Evolutionary conservation across 2,329 filamentous ascomycete genomes (phyloP), one percentile per base, ranked within the genome.

Genomic region (Monosporascus cannonballus): DNA sequence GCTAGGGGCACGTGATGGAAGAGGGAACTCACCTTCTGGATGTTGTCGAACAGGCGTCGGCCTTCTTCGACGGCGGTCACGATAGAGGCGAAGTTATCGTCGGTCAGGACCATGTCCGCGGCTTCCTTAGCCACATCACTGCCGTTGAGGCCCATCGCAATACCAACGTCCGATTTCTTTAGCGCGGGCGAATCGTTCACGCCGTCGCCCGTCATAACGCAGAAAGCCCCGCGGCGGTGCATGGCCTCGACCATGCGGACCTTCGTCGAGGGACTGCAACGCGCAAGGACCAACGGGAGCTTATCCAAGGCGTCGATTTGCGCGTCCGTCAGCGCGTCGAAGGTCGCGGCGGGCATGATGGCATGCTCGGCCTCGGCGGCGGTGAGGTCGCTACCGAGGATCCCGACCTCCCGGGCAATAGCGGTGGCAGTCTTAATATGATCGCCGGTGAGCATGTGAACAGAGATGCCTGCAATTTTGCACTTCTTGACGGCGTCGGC

Each of bases 41-140:
- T 87, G 58, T 89, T 89, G 72, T 88, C 84, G 59, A 87, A 86
- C 50, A 88, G 75, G 38, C 85, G 75, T 42, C 86, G 79, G 14
- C 86, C 86, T 68, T 89, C 85, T 64, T 86, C 80, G 46, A 89
- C 84, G 36, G 83, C 85, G n/a, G 82, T 85, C 41, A 89, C 78
- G 51, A 89, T 89, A 27, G 86, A 90, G 11, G 90, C 88, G 65
- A 95, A 95, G 71, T 95, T 92, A 69, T 94, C 90, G 65, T 94
- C 89, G 0, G 89, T 91, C 41, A 96, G 75, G 37, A 95, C 89
- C 78, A 96, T 94, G 64, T 95, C 90, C 1, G 89, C 87, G 3
- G 90, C 90, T 69, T 94, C 85, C 63, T 89, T 89, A 56, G 86
- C 86, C 9, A 90, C 86, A 63, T 89, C 86, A 45, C 82, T 86